These are phyloP conservation scores for Beauveria bassiana DNA, from an alignment of 2,329 filamentous ascomycete species.

Conservation along the genomic window DNA sequence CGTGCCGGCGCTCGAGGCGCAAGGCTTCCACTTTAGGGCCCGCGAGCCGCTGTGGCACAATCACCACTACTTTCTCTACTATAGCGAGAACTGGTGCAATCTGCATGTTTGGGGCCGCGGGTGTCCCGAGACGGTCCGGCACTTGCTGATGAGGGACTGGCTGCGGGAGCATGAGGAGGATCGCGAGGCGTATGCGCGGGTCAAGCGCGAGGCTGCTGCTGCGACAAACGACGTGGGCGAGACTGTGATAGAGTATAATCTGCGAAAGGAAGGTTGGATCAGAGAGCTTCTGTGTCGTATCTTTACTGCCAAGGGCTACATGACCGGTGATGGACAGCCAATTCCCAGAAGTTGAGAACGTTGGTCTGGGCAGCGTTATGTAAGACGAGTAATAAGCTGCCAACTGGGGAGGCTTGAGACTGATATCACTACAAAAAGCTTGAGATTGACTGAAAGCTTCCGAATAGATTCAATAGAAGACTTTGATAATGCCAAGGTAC, in stretches of 20 bases:
- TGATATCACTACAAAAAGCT: too few species aligned
- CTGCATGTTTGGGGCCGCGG: slow-evolving; percentile 35
- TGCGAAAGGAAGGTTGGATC: slow-evolving; percentile 30
- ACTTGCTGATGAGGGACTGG: slow-evolving; percentile 36
- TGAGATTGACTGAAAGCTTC: neutral
- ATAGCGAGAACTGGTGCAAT: slow-evolving; percentile 28
- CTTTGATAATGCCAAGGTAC: neutral
- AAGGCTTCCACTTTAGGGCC: slow-evolving; percentile 32
- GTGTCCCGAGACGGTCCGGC: slow-evolving; percentile 29
- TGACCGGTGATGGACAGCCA: neutral
- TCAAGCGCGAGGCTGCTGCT: slow-evolving; percentile 27
- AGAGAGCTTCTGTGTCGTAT: slow-evolving; percentile 23
- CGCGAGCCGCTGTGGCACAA: slow-evolving; percentile 35
- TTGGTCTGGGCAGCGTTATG: neutral
- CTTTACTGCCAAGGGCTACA: slow-evolving; percentile 10
- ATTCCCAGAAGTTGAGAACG: neutral
- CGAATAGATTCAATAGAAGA: neutral
- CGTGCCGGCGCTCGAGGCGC: slow-evolving; percentile 28
- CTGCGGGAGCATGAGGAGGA: slow-evolving; percentile 27
- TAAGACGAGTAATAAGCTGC: too few species aligned
- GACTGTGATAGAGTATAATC: slow-evolving; percentile 28
- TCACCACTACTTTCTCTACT: slow-evolving; percentile 31
- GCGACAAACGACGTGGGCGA: slow-evolving; percentile 22
- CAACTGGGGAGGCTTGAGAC: too few species aligned
- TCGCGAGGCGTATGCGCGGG: slow-evolving; percentile 27